phyloP scores from a whole-genome alignment of 306 rosid species.

The Dalbergia cochinchinensis region DNA sequence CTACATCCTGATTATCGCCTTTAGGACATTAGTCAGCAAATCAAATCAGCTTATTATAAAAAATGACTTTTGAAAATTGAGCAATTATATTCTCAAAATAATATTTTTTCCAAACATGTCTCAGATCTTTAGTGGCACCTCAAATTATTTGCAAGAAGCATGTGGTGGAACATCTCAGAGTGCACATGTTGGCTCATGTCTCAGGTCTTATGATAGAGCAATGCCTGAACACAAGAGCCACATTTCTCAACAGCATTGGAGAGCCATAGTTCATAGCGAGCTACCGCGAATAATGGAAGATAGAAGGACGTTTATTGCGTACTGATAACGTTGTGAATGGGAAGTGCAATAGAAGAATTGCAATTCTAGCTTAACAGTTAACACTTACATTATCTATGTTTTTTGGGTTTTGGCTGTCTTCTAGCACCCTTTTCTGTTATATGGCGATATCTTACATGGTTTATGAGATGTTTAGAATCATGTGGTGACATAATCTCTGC shows the following conservation, averaged over 20 bases:
- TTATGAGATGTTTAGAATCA: not conserved
- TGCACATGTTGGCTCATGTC: too few relatives aligned
- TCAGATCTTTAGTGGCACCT: conserved; percentile 10
- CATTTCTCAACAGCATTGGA: conserved; percentile 26
- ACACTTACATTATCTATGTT: too few relatives aligned
- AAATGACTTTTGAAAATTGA: too few relatives aligned
- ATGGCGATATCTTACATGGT: not conserved
- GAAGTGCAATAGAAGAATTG: conserved; percentile 17
- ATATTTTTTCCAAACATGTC: too few relatives aligned
- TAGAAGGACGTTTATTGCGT: conserved; percentile 14
- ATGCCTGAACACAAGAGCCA: conserved; percentile 13
- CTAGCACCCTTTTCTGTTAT: not conserved
- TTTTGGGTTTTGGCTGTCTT: too few relatives aligned
- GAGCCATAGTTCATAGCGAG: not conserved
- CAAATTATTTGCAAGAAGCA: conserved; percentile 34
- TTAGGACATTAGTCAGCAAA: too few relatives aligned
- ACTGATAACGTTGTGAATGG: not conserved
- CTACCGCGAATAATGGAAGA: not conserved
- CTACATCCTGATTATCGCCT: too few relatives aligned
- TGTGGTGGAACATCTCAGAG: not conserved
- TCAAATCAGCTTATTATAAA: too few relatives aligned
- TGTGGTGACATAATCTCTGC: too few relatives aligned
- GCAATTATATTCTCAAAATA: too few relatives aligned
- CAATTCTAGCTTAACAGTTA: not conserved
- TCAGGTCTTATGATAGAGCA: not conserved